Base-by-base conservation (phyloP, 2,329 filamentous ascomycete genomes). In the Ophiostoma perfectum region DNA sequence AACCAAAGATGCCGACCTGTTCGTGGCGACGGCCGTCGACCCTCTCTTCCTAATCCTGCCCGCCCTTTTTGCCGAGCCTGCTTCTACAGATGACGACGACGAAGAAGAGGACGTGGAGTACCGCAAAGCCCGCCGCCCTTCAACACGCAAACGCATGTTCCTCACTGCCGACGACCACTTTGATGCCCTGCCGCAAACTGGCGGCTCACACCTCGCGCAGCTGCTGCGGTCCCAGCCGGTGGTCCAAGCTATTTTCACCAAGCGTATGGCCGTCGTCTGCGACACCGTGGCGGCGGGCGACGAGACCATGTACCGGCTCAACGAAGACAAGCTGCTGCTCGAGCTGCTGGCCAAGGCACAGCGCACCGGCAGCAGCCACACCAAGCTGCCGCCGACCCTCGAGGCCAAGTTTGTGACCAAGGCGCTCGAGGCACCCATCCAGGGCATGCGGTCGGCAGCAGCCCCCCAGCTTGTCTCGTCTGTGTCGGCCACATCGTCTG, bases 221-320 rank as follows among this genome's bases (percentile, higher is more conserved):
- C 79, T 92, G 1, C 72, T 91, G 64, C 76, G 79, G 60, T 82
- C 80, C 75, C 77, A 72, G 45, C 47, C 75, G 67, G 79, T 79
- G 69, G 80, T 81, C 74, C 82, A 81, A 70, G 76, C 72, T 2
- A 78, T 83, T 44, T 76, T 96, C 0, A 87, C 91, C 74, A 78
- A 81, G 11, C 84, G 92, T 47, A 88, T 96, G 80, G 83, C 81
- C 1, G 82, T 81, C 1, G 82, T 95, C 5, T 96, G 93, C 78
- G 93, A 97, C 74, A 89, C 84, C 0, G 90, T 96, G 11, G 90
- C 95, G 45, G 91, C 90, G 0, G 91, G 90, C 14, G 91, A 91
- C 70, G 93, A 97, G 77, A 86, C 80, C 67, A 92, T 97, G 91
- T 97, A 90, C 77, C 87, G 92, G 12, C 80, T 96, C 38, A 95